These are phyloP conservation scores for Salicornia ramosissima DNA, from an alignment of 148 eudicot genomes.

Conservation along the genomic window DNA sequence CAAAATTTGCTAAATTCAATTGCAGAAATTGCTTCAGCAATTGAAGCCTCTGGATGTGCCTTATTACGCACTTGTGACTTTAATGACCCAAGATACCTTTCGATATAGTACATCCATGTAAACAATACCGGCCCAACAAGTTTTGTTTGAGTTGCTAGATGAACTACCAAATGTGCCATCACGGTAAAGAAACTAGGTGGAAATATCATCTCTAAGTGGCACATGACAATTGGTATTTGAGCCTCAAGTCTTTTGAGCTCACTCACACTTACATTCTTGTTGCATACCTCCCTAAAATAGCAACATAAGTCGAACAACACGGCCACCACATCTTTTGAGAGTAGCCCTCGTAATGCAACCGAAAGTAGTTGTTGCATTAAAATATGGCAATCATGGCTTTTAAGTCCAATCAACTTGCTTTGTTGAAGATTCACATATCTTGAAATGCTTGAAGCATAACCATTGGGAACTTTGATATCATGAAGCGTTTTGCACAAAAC, in stretches of 20 bases:
- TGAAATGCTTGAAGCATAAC: neutral
- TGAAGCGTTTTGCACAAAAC: neutral
- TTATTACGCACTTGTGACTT: neutral
- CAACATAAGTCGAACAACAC: too few relatives aligned
- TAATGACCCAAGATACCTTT: neutral
- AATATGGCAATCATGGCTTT: constrained; percentile 5
- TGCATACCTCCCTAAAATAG: too few relatives aligned
- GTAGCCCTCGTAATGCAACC: neutral
- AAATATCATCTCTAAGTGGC: too few relatives aligned
- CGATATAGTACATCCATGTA: neutral
- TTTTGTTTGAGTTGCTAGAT: too few relatives aligned
- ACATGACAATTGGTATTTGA: too few relatives aligned
- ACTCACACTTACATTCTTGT: too few relatives aligned
- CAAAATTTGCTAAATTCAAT: neutral
- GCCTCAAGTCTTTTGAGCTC: too few relatives aligned
- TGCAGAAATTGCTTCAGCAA: neutral
- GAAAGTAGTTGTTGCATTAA: too few relatives aligned
- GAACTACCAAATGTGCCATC: too few relatives aligned
- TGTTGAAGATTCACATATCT: neutral
- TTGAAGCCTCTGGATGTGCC: neutral
- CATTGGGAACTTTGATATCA: neutral
- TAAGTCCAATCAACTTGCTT: neutral
- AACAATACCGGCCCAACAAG: neutral
- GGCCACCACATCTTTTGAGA: too few relatives aligned
- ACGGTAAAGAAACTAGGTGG: too few relatives aligned